phyloP scores from a whole-genome alignment of 2,329 filamentous ascomycete genomes.

The Xylariaceae sp. region DNA sequence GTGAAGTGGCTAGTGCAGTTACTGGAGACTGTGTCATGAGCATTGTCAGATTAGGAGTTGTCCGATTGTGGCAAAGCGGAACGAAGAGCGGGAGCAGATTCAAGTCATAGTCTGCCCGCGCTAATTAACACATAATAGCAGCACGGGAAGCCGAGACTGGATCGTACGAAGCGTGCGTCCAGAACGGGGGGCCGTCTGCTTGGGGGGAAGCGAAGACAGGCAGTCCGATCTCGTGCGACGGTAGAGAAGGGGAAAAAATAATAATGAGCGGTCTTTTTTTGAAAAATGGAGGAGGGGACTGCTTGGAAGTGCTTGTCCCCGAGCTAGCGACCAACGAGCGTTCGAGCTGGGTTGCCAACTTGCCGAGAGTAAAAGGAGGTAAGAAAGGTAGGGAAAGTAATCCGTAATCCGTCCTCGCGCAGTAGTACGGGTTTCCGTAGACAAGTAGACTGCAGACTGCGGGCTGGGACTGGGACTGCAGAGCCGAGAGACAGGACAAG shows the following conservation, averaged over 20 bases:
- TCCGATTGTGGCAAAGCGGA: constrained; percentile 17
- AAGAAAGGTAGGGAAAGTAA: too few species aligned
- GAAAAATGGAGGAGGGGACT: background rate
- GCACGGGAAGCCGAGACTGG: background rate
- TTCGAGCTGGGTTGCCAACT: background rate
- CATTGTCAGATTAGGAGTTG: constrained; percentile 41
- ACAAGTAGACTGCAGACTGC: too few species aligned
- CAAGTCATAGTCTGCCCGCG: constrained; percentile 29
- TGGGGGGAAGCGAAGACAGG: background rate
- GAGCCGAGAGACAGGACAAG: background rate
- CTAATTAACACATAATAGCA: constrained; percentile 12
- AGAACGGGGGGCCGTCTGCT: constrained; percentile 11
- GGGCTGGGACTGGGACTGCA: too few species aligned
- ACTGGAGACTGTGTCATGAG: constrained; percentile 48
- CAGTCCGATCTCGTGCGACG: background rate
- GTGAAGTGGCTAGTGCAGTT: constrained; percentile 42
- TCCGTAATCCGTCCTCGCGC: constrained; percentile 1
- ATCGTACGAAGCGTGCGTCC: constrained; percentile 15
- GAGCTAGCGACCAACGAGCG: constrained; percentile 4
- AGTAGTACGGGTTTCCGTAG: background rate
- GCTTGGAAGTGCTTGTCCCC: background rate
- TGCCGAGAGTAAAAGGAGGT: constrained; percentile 15
- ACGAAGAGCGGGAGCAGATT: constrained; percentile 21
- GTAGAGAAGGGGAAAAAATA: background rate
- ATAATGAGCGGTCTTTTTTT: background rate